These are phyloP conservation scores for Suillus americanus DNA, from an alignment of 768 basidiomycete genomes.

Conservation along the genomic window DNA sequence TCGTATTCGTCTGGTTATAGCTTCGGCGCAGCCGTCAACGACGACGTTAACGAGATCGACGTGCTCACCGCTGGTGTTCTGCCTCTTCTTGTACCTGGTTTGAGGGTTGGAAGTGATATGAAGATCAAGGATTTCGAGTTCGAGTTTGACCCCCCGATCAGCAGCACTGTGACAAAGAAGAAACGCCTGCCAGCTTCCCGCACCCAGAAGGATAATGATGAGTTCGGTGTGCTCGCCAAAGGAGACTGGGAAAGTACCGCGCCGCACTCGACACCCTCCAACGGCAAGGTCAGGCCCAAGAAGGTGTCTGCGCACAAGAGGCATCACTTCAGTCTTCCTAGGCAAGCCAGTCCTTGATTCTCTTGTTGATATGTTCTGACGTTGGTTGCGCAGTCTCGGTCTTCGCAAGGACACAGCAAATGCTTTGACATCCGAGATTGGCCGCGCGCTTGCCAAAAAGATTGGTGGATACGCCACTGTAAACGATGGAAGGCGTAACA, in stretches of 20 bases:
- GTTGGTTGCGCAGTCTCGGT: slow-evolving; percentile 45
- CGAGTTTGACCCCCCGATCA: slow-evolving; percentile 36
- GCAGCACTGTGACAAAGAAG: slow-evolving; percentile 37
- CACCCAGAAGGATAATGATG: slow-evolving; percentile 11
- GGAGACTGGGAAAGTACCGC: slow-evolving; percentile 56
- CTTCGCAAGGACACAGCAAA: slow-evolving; percentile 61
- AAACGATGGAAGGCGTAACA: slow-evolving; percentile 46
- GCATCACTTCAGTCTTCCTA: slow-evolving; percentile 67
- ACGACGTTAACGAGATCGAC: slow-evolving; percentile 62
- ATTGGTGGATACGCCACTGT: slow-evolving; percentile 39
- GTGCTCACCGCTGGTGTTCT: slow-evolving; percentile 68
- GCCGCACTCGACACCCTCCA: slow-evolving; percentile 62
- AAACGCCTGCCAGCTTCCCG: slow-evolving; percentile 23
- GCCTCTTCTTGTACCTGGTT: slow-evolving; percentile 65
- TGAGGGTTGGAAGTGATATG: slow-evolving; percentile 57
- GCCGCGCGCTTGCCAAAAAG: slow-evolving; percentile 45
- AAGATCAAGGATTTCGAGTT: slow-evolving; percentile 47
- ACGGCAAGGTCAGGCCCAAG: slow-evolving; percentile 32
- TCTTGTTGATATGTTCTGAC: slow-evolving; percentile 1
- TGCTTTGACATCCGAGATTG: slow-evolving; percentile 57
- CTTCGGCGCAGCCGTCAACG: slow-evolving; percentile 53
- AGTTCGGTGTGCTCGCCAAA: slow-evolving; percentile 28
- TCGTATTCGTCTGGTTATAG: slow-evolving; percentile 66
- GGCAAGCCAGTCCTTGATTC: slow-evolving; percentile 38
- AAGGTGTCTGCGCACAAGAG: slow-evolving; percentile 57